Evolutionary conservation across 805 yeast genomes (phyloP).

Genomic region (Lipomyces spencermartinsiae): DNA sequence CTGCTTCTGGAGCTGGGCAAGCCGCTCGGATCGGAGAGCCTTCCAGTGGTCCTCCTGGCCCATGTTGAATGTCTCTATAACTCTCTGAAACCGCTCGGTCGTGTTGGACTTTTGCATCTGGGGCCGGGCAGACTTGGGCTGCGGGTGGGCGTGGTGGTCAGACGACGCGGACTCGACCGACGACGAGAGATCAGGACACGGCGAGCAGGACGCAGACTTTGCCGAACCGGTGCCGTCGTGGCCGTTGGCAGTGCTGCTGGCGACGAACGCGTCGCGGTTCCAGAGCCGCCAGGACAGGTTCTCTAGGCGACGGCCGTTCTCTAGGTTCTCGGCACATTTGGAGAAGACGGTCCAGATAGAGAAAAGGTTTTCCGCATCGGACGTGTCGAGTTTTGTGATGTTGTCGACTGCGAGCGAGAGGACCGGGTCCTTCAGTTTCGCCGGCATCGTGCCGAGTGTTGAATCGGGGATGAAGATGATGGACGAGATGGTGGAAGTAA

Average conservation of each 20-base stretch:
- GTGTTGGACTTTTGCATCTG: conserved; percentile 18
- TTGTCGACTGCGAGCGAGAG: conserved; percentile 37
- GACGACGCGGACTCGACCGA: conserved; percentile 23
- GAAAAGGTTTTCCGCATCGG: conserved; percentile 40
- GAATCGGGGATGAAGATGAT: conserved; percentile 6
- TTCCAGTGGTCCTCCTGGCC: conserved; percentile 32
- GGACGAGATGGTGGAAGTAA: background rate
- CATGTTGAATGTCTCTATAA: conserved; percentile 39
- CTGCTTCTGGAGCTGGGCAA: conserved; percentile 12
- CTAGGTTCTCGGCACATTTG: conserved; percentile 47
- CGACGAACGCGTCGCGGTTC: conserved; percentile 42
- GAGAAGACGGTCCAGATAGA: conserved; percentile 48
- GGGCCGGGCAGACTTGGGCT: background rate
- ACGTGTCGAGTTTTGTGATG: conserved; percentile 40
- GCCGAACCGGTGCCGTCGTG: background rate
- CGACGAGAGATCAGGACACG: conserved; percentile 23
- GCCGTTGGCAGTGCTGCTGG: too few species aligned
- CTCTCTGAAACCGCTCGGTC: conserved; percentile 41
- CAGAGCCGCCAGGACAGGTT: conserved; percentile 50
- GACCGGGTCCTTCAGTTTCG: conserved; percentile 33
- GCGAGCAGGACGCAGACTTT: conserved; percentile 6
- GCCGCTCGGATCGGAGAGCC: conserved; percentile 12
- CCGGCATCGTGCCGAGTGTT: conserved; percentile 19
- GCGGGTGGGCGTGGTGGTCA: background rate
- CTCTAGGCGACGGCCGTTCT: conserved; percentile 49